Evolutionary conservation across 2,329 filamentous ascomycete species (phyloP).

Genomic region (Sporothrix curviconia): DNA sequence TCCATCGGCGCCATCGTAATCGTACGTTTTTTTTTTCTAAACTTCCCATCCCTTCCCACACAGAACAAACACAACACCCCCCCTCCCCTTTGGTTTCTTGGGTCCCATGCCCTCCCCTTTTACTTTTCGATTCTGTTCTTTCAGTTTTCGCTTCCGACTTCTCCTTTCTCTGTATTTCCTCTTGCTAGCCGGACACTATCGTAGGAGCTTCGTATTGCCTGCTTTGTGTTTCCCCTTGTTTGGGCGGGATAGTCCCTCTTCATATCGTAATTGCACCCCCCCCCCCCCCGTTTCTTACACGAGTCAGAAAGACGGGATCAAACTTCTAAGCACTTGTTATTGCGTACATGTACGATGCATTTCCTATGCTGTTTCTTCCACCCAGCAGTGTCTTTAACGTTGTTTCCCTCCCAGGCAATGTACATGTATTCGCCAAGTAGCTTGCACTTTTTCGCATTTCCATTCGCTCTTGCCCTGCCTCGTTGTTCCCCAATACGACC

Average conservation of each 20-base stretch:
- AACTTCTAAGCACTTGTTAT: background rate
- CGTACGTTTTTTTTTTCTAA: conserved; percentile 29
- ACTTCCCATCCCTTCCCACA: conserved; percentile 20
- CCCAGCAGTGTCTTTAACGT: background rate
- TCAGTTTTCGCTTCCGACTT: background rate
- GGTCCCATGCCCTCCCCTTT: background rate
- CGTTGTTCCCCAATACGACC: background rate
- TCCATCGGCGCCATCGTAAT: conserved; percentile 22
- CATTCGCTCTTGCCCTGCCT: background rate
- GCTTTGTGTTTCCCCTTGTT: background rate
- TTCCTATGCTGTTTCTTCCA: background rate
- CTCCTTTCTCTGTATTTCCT: too few species aligned
- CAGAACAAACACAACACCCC: conserved; percentile 5
- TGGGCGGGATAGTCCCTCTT: background rate
- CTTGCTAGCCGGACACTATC: too few species aligned
- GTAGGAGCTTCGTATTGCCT: background rate
- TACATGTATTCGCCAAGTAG: too few species aligned
- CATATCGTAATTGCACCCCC: background rate
- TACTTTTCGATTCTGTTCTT: conserved; percentile 6
- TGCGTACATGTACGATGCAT: background rate
- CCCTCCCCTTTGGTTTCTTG: conserved; percentile 2
- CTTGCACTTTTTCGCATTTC: too few species aligned
- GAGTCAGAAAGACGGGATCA: background rate
- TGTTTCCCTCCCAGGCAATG: background rate
- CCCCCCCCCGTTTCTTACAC: background rate